Conservation (phyloP, 2,329 filamentous ascomycete species). For the Arthrobotrys iridis region DNA sequence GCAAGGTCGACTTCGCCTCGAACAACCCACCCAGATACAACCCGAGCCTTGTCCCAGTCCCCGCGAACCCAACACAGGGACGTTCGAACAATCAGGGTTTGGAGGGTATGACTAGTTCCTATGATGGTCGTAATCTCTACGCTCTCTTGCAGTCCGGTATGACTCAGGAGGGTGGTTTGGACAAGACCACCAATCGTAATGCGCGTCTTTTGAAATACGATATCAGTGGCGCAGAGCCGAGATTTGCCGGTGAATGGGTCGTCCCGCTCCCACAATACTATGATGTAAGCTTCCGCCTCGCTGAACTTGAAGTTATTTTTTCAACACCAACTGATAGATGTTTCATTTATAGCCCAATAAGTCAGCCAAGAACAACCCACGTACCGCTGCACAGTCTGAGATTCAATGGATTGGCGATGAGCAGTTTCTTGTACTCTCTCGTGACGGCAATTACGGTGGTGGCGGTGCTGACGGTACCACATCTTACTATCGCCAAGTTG, state of each 20-base stretch:
- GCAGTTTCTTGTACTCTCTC: conserved; percentile 74
- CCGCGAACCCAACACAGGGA: conserved; percentile 70
- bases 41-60: conserved; percentile 64
- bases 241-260: conserved; percentile 71
- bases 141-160: conserved; percentile 73
- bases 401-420: conserved; percentile 72
- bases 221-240: conserved; percentile 64
- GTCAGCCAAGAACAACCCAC: conserved; percentile 63
- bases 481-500: conserved; percentile 74
- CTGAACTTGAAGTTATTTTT: not conserved
- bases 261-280: conserved; percentile 72
- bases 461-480: conserved; percentile 63
- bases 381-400: conserved; percentile 74
- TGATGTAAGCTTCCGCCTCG: conserved; percentile 61
- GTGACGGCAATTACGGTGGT: conserved; percentile 71
- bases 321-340: not conserved
- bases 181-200: conserved; percentile 68
- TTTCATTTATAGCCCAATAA: conserved; percentile 57
- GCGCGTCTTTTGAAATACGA: conserved; percentile 74
- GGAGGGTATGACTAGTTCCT: conserved; percentile 73
- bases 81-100: conserved; percentile 80
- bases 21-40: conserved; percentile 72
- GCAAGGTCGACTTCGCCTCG: conserved; percentile 69
- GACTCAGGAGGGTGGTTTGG: conserved; percentile 70
- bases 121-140: conserved; percentile 72